Evolutionary conservation across 2,329 filamentous ascomycete genomes (phyloP).

Genomic region (Fusarium avenaceum): DNA sequence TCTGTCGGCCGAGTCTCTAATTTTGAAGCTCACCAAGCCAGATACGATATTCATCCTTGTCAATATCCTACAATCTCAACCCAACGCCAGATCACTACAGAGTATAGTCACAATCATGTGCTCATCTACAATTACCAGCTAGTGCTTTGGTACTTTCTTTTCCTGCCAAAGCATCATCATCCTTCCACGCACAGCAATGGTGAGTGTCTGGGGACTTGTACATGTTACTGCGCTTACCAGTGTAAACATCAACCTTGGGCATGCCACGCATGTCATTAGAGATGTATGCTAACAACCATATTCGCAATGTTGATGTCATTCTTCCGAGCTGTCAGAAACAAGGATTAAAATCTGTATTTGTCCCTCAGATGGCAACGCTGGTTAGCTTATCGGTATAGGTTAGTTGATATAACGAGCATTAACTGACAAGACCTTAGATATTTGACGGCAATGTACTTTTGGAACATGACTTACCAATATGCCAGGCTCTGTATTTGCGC

Average conservation of each 20-base stretch:
- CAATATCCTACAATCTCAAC: neutral
- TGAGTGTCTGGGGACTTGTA: neutral
- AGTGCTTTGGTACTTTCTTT: neutral
- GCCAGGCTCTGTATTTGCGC: neutral
- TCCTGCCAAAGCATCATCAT: neutral
- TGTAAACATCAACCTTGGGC: neutral
- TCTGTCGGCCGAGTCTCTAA: slow-evolving; percentile 30
- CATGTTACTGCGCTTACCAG: neutral
- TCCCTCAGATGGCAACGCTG: slow-evolving; percentile 1
- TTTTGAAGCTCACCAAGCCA: slow-evolving; percentile 24
- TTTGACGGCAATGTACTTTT: neutral
- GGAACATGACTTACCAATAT: neutral
- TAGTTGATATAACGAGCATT: slow-evolving; percentile 1
- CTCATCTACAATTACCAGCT: neutral
- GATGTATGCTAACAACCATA: neutral
- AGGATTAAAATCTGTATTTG: slow-evolving; percentile 1
- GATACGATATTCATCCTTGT: slow-evolving; percentile 7
- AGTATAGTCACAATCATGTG: neutral
- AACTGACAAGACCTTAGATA: neutral
- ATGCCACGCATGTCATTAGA: slow-evolving; percentile 7
- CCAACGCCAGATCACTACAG: neutral
- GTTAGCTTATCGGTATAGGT: neutral
- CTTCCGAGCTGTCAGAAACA: neutral
- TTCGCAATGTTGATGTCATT: slow-evolving; percentile 10
- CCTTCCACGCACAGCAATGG: neutral